These are phyloP conservation scores for Albugo laibachii DNA, from an alignment of 352 stramenopile species.

Conservation along the genomic window DNA sequence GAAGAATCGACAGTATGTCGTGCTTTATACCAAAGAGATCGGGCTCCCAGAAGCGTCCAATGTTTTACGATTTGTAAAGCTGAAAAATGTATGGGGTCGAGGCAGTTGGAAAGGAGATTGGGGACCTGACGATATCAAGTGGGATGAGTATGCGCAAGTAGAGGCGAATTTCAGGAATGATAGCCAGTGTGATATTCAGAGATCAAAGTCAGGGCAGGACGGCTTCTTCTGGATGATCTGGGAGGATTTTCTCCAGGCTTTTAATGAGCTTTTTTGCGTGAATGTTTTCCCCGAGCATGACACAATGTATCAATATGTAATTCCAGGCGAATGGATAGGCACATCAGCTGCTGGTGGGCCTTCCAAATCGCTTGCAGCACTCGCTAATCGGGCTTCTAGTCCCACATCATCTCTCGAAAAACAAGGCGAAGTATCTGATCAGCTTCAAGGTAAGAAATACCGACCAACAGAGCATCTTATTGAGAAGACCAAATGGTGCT, in stretches of 20 bases:
- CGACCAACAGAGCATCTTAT: conserved; percentile 14
- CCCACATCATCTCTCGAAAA: too few species aligned
- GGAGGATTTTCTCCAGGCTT: conserved; percentile 49
- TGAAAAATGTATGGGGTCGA: conserved; percentile 60
- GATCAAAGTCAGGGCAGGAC: conserved; percentile 24
- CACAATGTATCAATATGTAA: conserved; percentile 30
- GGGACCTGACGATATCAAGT: conserved; percentile 68
- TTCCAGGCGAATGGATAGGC: conserved; percentile 25
- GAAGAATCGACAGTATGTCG: conserved; percentile 57
- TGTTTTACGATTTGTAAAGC: conserved; percentile 47
- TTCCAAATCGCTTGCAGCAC: conserved; percentile 1
- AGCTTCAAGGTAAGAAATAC: neutral
- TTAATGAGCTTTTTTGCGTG: conserved; percentile 48
- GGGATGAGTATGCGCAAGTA: conserved; percentile 61
- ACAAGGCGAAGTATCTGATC: too few species aligned
- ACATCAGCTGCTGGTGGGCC: conserved; percentile 16
- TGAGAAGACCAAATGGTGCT: conserved; percentile 38
- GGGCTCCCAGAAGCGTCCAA: conserved; percentile 2
- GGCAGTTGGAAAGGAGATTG: conserved; percentile 70
- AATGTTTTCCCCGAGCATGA: conserved; percentile 14
- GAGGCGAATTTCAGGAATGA: conserved; percentile 42
- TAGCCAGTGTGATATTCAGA: conserved; percentile 34
- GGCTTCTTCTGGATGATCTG: conserved; percentile 73
- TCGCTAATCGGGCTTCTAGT: too few species aligned
- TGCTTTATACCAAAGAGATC: conserved; percentile 52